Percentiles rank a stretch among this genome's conserved stretches.
Conservation (phyloP, 441 rosid genomes). For the Pelargonium fulgidum region DNA sequence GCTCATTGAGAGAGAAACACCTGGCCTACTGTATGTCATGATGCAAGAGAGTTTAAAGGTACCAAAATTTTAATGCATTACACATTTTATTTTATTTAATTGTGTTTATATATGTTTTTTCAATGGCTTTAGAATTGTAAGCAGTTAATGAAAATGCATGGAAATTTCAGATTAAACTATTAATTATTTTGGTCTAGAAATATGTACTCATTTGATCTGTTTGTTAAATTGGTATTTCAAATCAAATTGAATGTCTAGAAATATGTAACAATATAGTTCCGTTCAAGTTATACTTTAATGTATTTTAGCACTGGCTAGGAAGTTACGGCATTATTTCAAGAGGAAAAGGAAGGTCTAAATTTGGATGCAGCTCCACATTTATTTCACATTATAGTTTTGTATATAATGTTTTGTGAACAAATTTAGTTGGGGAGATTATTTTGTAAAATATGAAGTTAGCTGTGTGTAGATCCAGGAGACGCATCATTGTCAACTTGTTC, state of each 20-base stretch:
- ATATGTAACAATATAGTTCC: no score
- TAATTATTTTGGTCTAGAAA: background rate
- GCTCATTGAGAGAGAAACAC: slow-evolving; percentile 81
- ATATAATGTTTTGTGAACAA: background rate
- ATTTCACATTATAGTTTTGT: background rate
- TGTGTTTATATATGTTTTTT: background rate
- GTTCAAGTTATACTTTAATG: no score
- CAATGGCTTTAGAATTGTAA: background rate
- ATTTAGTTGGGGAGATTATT: background rate
- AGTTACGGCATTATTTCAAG: no score
- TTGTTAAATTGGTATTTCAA: background rate
- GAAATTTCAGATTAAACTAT: background rate
- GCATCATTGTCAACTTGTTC: background rate
- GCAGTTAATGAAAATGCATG: background rate
- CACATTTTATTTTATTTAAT: background rate
- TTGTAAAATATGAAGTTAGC: background rate
- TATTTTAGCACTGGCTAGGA: no score
- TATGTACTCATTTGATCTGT: background rate
- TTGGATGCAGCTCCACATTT: no score
- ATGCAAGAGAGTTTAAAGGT: slow-evolving; percentile 97
- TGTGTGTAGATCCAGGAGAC: background rate
- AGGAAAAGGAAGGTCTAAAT: no score
- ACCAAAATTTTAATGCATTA: slow-evolving; percentile 2
- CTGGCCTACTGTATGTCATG: slow-evolving; percentile 84
- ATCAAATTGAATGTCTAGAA: no score